Base-by-base conservation (phyloP, 192 early-diverging fungal genomes). In the Chytriomyces confervae region DNA sequence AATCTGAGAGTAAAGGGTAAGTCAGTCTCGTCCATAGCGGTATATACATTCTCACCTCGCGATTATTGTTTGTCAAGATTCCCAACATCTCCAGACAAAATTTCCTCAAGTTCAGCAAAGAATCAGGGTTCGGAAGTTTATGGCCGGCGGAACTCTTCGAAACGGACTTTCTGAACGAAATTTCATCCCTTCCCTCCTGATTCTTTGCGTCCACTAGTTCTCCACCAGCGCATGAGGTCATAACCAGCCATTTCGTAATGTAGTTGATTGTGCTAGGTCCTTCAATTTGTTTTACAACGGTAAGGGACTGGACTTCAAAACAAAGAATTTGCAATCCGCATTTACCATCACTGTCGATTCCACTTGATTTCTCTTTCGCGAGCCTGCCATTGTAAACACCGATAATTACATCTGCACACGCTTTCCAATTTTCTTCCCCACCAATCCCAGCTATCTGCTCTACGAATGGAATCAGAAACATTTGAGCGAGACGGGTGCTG, bases 371-470 rank as follows among this genome's bases (percentile, higher is more conserved):
- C 43, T 62, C 72, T 45, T 74, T 74, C 23, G 24, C 72, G 10
- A 74, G 11, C 3, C 72, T 9, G 7, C 72, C 72, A 62, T 74
- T 74, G 45, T 74, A 74, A 9, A 62, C 72, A 16, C 72, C 53
- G n/a, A 63, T 27, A 10, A 74, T 45, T 9, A 74, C 44, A 44
- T 74, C 47, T 1, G 10, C 57, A 61, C 72, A 74, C 61, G 61
- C 72, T 16, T 44, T 63, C 72, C 60, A 62, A 63, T 74, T 74
- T 27, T 23, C 8, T 18, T 16, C 20, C 18, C 72, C 72, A 23
- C 72, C 72, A 62, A 74, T 8, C 7, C 24, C 72, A 74, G 61
- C 57, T 23, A 74, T 23, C 27, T 74, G 72, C 24, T 74, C 72
- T 24, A 74, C 61, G 44, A 74, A 63, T 9, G 72, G 72, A 9